phyloP scores from a whole-genome alignment of 139 green algal species.

The Prasinococcaceae sp. region DNA sequence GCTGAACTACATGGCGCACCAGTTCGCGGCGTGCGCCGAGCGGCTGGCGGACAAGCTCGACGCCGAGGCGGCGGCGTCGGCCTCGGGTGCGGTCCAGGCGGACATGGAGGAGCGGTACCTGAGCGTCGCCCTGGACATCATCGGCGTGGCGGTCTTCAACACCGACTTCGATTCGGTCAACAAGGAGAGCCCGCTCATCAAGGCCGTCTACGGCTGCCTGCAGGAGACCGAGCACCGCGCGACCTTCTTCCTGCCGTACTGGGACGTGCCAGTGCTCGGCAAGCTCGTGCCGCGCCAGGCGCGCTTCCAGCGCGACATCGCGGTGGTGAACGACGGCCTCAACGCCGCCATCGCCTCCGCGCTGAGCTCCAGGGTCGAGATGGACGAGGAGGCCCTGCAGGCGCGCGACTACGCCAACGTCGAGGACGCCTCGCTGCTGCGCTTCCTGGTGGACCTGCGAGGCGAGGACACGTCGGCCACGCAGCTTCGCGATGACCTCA shows the following conservation, averaged over 20 bases:
- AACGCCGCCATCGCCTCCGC: slow-evolving; percentile 69
- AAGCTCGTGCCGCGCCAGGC: slow-evolving; percentile 51
- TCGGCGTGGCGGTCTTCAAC: slow-evolving; percentile 97
- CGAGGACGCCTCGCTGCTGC: slow-evolving; percentile 78
- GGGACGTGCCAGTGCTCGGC: slow-evolving; percentile 56
- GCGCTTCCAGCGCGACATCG: slow-evolving; percentile 71
- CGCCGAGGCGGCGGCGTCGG: slow-evolving; percentile 1
- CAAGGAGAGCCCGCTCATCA: slow-evolving; percentile 84
- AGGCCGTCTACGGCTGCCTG: slow-evolving; percentile 92
- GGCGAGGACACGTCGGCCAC: slow-evolving; percentile 70
- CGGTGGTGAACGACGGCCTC: slow-evolving; percentile 57
- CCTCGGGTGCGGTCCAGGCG: slow-evolving; percentile 18
- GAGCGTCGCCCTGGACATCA: slow-evolving; percentile 92
- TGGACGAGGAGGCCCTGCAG: slow-evolving; percentile 33
- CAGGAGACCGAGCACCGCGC: slow-evolving; percentile 94
- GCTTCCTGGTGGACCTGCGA: slow-evolving; percentile 94
- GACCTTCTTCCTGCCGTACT: slow-evolving; percentile 99
- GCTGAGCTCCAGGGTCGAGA: slow-evolving; percentile 36
- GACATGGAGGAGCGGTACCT: slow-evolving; percentile 97
- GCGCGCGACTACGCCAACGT: slow-evolving; percentile 49
- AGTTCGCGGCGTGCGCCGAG: slow-evolving; percentile 67
- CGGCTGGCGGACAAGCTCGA: slow-evolving; percentile 51
- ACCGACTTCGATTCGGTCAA: slow-evolving; percentile 93
- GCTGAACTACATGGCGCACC: slow-evolving; percentile 65
- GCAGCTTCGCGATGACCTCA: slow-evolving; percentile 94